Evolutionary conservation across 2,329 filamentous ascomycete genomes (phyloP).

Genomic region (Pseudogymnoascus sp.): DNA sequence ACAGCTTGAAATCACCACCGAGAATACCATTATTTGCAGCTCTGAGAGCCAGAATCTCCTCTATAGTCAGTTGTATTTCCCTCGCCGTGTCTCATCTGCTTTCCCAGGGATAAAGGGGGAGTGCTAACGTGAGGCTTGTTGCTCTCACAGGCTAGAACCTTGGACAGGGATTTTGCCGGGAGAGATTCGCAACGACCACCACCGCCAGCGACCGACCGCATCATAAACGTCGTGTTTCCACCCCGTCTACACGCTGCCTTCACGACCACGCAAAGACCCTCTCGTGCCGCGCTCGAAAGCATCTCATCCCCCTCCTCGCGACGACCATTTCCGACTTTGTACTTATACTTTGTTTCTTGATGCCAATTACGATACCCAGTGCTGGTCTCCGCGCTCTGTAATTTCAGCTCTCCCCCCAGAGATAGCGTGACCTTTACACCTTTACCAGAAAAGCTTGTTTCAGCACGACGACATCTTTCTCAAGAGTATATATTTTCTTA

Average conservation of each 20-base stretch:
- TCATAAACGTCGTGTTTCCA: constrained; percentile 6
- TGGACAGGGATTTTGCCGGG: constrained; percentile 11
- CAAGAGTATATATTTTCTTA: constrained; percentile 10
- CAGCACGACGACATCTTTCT: constrained; percentile 6
- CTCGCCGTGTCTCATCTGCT: not conserved
- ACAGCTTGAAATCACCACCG: not conserved
- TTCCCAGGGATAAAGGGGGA: not conserved
- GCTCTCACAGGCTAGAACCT: not conserved
- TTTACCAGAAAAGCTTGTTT: constrained; percentile 5
- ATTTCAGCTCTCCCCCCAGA: constrained; percentile 12
- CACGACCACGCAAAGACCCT: constrained; percentile 4
- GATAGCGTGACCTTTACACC: constrained; percentile 5
- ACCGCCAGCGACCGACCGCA: constrained; percentile 1
- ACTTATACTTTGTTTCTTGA: constrained; percentile 21
- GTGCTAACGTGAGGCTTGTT: not conserved
- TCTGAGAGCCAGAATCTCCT: constrained; percentile 5
- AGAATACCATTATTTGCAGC: constrained; percentile 10
- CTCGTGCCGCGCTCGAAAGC: constrained; percentile 5
- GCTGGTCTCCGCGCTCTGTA: constrained; percentile 14
- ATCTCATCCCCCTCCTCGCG: not conserved
- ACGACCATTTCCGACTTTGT: constrained; percentile 18
- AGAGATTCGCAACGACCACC: constrained; percentile 9
- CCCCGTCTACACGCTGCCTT: constrained; percentile 11
- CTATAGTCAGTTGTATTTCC: not conserved
- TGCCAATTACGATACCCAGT: constrained; percentile 27